A percentile compares a stretch with the other conserved stretches of the same genome.
Conservation (phyloP, 805 yeast species). For the Clavispora santaluciae region DNA sequence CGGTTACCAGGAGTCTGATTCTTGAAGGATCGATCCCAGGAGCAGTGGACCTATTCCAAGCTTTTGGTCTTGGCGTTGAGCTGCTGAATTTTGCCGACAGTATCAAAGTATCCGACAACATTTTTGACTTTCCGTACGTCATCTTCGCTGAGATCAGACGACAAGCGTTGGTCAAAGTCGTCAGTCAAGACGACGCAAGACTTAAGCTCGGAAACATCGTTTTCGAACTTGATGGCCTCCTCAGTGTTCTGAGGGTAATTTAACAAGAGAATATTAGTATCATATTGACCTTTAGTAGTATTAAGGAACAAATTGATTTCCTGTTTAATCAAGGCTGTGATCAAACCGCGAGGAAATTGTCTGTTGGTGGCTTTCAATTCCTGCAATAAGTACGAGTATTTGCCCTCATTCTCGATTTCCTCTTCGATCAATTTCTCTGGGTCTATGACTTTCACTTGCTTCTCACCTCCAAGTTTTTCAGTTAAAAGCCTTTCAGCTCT, state of each 20-base stretch:
- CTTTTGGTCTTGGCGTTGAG: neutral
- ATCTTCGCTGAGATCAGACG: constrained; percentile 15
- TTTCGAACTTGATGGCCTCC: constrained; percentile 71
- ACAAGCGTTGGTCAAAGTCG: constrained; percentile 23
- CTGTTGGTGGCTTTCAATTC: constrained; percentile 29
- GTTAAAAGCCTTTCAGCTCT: constrained; percentile 9
- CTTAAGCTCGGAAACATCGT: constrained; percentile 51
- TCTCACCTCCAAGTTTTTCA: constrained; percentile 10
- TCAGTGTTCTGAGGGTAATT: constrained; percentile 59
- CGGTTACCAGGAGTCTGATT: no score
- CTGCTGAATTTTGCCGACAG: constrained; percentile 48
- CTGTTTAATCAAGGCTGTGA: constrained; percentile 46
- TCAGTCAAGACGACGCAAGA: constrained; percentile 34
- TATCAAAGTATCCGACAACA: constrained; percentile 58
- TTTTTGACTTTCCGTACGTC: constrained; percentile 33
- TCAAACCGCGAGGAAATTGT: constrained; percentile 40
- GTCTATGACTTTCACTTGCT: constrained; percentile 41
- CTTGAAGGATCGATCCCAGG: no score
- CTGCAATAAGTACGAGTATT: constrained; percentile 49
- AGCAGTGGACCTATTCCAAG: constrained; percentile 1
- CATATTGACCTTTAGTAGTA: constrained; percentile 34
- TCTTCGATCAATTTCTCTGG: constrained; percentile 44
- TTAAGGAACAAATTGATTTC: constrained; percentile 31
- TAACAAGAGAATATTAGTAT: constrained; percentile 46
- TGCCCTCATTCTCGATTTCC: constrained; percentile 43